A percentile compares a stretch with the other conserved stretches of the same genome.
phyloP scores from a whole-genome alignment of 176 grass and related monocot species.

The Triticum timopheevii region DNA sequence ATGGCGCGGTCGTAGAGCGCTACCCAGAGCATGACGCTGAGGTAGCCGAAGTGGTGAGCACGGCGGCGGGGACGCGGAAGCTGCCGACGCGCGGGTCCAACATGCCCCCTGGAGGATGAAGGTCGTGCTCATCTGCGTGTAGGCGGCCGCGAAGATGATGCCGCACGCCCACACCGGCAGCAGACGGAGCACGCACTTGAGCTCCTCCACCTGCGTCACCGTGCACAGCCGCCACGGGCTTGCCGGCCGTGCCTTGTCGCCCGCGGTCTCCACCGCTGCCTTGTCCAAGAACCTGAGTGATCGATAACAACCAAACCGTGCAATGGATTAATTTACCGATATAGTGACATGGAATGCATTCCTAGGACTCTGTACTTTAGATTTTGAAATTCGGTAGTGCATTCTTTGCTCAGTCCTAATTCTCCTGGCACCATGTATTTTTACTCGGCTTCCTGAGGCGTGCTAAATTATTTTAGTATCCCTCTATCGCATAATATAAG shows the following conservation, averaged over 20 bases:
- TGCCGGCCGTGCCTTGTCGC: not conserved
- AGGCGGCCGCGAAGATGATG: constrained; percentile 45
- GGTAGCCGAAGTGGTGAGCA: constrained; percentile 58
- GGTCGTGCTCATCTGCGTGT: constrained; percentile 51
- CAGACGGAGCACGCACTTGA: constrained; percentile 60
- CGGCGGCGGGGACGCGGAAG: constrained; percentile 45
- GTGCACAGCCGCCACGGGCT: constrained; percentile 75
- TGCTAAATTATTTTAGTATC: too few species aligned
- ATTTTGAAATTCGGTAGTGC: too few species aligned
- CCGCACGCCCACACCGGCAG: constrained; percentile 48
- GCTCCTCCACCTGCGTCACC: constrained; percentile 86
- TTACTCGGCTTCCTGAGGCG: not conserved
- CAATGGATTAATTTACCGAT: not conserved
- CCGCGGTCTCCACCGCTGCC: constrained; percentile 36
- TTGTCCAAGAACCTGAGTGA: constrained; percentile 56
- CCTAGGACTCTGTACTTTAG: too few species aligned
- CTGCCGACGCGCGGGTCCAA: constrained; percentile 42
- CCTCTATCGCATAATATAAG: too few species aligned
- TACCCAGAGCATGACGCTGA: constrained; percentile 62
- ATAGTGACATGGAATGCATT: not conserved
- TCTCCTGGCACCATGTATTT: not conserved
- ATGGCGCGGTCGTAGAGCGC: constrained; percentile 47
- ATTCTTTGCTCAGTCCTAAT: too few species aligned
- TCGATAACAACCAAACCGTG: not conserved
- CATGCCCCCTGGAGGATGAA: constrained; percentile 61